Evolutionary conservation across 2,329 filamentous ascomycete species (phyloP), one percentile per base, ranked within the genome.

Genomic region (Peltaster fructicola): DNA sequence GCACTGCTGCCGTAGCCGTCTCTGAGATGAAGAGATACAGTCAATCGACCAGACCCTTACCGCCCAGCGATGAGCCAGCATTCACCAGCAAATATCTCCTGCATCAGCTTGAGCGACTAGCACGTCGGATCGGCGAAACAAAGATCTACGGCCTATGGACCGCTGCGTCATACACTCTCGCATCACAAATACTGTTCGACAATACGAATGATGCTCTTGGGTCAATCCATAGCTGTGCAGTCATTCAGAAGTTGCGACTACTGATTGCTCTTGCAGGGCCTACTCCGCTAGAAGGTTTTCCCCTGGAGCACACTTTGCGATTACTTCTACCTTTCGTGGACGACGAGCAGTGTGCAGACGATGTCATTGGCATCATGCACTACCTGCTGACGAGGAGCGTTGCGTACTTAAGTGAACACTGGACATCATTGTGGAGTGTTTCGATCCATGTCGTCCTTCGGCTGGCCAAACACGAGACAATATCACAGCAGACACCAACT

Each of bases 231-330:
- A 76, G 79, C 17, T 88, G 81, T 45, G 75, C 81, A 2, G 71
- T 92, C 3, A 63, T 98, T 25, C 73, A 84, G 18, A 92, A 90
- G 44, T 63, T 95, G 22, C 67, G 82, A 16, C 66, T 93, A 6
- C 53, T 95, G 9, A 63, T 95, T 14, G 76, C 71, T 30, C 56
- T 95, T 22, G 75, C 81, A 14, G 82, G 81, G 0, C 48, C 67
- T 1, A 61, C 72, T 24, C 78, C 77, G n/a, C 59, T 75, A 13
- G 57, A 68, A 19, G 77, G 75, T 0, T 95, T 95, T 43, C 78
- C 81, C 7, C 50, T 93, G 8, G 80, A 98, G 48, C 88, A 93
- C 78, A 61, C 91, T 1, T 60, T 98, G 2, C 78, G 82, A 40
- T 74, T 77, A 2, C 59, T 92, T 11, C 65, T 76, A 7, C 70